Evolutionary conservation across 495 filamentous ascomycete species (phyloP), one percentile per base, ranked within the genome.

Genomic region (Chaetomium tenue): DNA sequence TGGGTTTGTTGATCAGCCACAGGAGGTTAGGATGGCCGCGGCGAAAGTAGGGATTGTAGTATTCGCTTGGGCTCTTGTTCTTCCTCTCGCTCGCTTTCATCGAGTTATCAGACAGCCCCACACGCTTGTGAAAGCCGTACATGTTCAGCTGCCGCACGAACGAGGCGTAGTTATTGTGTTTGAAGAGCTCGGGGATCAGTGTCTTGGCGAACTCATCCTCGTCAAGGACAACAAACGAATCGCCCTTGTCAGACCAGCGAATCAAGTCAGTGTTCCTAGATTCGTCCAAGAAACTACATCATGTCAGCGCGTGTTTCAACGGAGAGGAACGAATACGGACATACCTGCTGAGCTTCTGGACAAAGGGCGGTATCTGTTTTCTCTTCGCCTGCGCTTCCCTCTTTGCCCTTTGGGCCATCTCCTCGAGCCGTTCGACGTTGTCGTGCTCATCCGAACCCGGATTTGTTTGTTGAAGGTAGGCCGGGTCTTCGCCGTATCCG

Each of bases 111-210:
- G 92, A 94, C 26, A 99, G 85, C 3, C 94, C 94, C 12, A 99
- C 95, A 58, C 93, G 91, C 80, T 99, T 99, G 76, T 99, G 94
- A 72, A 99, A 99, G 9, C 94, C 94, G 74, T 99, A 98, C 94
- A 98, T 98, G 72, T 98, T 98, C 66, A 98, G 83, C 72, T 98
- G 94, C 12, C 94, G 90, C 28, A 99, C 94, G 70, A 99, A 99
- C 1, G 95, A 98, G 8, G 94, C 93, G 75, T 98, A 99, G 75
- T 98, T 99, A 75, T 97, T 98, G 77, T 98, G 95, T 73, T 99
- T 99, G 84, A 98, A 99, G 9, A 97, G 82, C 72, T 98, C 94
- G 3, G 94, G 94, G 55, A 99, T 98, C 63, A 99, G 75, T 0
- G 88, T 96, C 74, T 91, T 93, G n/a, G 94, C 95, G 76, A 99